These are phyloP conservation scores for Colletotrichum viniferum DNA, from an alignment of 2,329 filamentous ascomycete species.

Conservation along the genomic window DNA sequence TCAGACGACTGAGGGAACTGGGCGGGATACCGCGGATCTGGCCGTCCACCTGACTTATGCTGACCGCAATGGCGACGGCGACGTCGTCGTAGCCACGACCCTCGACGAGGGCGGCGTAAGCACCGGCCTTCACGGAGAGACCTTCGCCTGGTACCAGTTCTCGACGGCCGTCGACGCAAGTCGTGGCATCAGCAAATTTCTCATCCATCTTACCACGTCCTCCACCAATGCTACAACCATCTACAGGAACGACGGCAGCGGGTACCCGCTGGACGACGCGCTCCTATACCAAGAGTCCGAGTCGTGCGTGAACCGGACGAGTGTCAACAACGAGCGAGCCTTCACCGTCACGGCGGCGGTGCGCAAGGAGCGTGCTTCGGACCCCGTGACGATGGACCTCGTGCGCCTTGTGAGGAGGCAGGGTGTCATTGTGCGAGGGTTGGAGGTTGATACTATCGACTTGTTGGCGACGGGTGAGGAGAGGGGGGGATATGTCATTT, in stretches of 20 bases:
- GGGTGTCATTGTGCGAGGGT: conserved; percentile 2
- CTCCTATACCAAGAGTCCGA: conserved; percentile 28
- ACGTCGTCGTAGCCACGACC: neutral
- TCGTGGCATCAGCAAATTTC: conserved; percentile 35
- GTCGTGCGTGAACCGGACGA: conserved; percentile 28
- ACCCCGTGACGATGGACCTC: conserved; percentile 2
- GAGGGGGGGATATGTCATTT: neutral
- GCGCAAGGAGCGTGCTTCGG: conserved; percentile 1
- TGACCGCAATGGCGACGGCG: conserved; percentile 18
- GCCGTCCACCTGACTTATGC: conserved; percentile 13
- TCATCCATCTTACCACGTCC: conserved; percentile 29
- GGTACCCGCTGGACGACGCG: conserved; percentile 31
- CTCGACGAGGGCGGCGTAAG: conserved; percentile 25
- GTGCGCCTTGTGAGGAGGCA: conserved; percentile 16
- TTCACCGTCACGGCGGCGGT: conserved; percentile 18
- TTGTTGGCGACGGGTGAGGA: conserved; percentile 2
- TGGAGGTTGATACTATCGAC: conserved; percentile 9
- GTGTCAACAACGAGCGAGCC: conserved; percentile 8
- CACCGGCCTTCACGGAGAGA: conserved; percentile 26
- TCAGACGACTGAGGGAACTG: conserved; percentile 15
- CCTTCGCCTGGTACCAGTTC: conserved; percentile 36
- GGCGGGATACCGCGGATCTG: conserved; percentile 21
- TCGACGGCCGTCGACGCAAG: conserved; percentile 24
- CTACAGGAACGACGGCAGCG: conserved; percentile 29
- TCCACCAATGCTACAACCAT: conserved; percentile 27